These are phyloP conservation scores for Paramecium caudatum DNA, from an alignment of 73 alveolate species.

Conservation along the genomic window DNA sequence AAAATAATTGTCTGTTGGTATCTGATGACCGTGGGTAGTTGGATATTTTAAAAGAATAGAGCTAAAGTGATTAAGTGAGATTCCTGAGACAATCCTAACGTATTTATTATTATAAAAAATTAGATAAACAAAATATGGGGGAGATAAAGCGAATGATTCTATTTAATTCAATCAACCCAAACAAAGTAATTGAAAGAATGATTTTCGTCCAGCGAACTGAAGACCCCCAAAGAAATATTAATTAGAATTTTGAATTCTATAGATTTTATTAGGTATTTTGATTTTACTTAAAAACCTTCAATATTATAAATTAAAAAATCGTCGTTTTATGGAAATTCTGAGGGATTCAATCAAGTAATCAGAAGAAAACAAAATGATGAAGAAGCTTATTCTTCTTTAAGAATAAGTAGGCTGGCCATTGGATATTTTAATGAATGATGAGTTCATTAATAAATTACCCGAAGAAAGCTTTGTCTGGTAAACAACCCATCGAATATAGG, in stretches of 20 bases:
- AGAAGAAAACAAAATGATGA: slow-evolving; percentile 51
- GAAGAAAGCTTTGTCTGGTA: slow-evolving; percentile 39
- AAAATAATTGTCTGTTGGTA: slow-evolving; percentile 1
- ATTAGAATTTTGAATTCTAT: slow-evolving; percentile 15
- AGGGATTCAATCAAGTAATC: slow-evolving; percentile 23
- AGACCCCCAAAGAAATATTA: not conserved
- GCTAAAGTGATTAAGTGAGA: not conserved
- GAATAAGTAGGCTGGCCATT: not conserved
- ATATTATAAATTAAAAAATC: not conserved
- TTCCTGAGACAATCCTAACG: not conserved
- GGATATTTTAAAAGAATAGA: not conserved
- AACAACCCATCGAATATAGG: not conserved
- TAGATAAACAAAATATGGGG: slow-evolving; percentile 19
- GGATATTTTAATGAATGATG: slow-evolving; percentile 1
- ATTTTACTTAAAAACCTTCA: not conserved
- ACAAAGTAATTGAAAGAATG: slow-evolving; percentile 1
- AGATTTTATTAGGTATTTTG: slow-evolving; percentile 35
- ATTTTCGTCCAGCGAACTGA: no score
- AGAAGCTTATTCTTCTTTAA: not conserved
- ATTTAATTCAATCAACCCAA: not conserved
- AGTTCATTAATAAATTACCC: slow-evolving; percentile 42
- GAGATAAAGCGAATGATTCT: not conserved
- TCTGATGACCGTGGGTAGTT: not conserved
- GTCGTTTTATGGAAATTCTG: slow-evolving; percentile 1
- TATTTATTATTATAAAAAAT: not conserved